Evolutionary conservation across 352 stramenopile species (phyloP), one percentile per base, ranked within the genome.

Genomic region (Elongisporangium prolatum): DNA sequence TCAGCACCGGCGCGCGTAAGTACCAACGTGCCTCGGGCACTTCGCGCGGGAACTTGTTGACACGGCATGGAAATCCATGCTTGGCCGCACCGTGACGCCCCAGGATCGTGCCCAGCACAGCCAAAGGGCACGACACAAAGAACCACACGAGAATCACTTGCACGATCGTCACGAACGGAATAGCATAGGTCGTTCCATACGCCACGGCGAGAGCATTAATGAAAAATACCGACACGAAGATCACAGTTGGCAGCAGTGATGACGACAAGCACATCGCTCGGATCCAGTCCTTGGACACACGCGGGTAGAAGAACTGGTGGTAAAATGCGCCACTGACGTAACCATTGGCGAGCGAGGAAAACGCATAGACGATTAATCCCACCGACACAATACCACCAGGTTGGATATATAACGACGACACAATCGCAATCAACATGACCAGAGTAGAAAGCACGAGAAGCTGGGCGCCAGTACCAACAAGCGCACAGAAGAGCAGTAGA

Each of bases 11-110:
- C 18, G 85, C 77, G 18, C 85, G 83, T 38, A 93, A 59, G 69
- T 91, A 94, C 85, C 85, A 94, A 3, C 79, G 69, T n/a, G 83
- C 77, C 51, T 88, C 70, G 4, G 85, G 85, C 5, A 94, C 72
- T 69, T 92, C 85, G 59, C 96, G 85, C 44, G 97, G 95, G 61
- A 99, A 98, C 54, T 97, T 97, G 80, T 99, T 99, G 11, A 99
- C 96, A 53, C 97, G 93, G 69, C 84, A 94, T 40, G 83, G 83
- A 54, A 93, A 96, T 16, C 88, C 88, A 21, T 69, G 72, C 58
- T 97, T 97, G 9, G 89, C 90, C 5, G 80, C 84, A 40, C 89
- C 88, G 65, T 99, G 96, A 48, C 97, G 90, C 11, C 97, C 97
- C 22, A 99, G 69, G 54, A 99, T 97, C 51, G 97, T 99, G 22